Evolutionary conservation across 2,329 filamentous ascomycete genomes (phyloP).

Genomic region (Neocucurbitaria cava): DNA sequence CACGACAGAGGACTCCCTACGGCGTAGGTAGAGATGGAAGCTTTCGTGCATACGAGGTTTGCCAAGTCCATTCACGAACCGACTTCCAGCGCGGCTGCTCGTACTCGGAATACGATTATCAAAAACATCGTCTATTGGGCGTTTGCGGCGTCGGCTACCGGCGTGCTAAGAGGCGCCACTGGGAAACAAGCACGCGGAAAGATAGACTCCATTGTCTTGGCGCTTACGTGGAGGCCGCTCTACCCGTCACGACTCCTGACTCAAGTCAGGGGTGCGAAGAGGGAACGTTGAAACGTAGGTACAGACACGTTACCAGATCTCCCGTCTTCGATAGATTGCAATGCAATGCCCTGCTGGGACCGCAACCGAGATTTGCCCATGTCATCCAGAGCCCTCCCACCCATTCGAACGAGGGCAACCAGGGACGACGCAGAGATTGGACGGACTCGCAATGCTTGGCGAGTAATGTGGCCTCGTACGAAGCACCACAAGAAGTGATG

Average conservation of each 20-base stretch:
- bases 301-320: slow-evolving; percentile 1
- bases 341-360: background rate
- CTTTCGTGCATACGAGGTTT: background rate
- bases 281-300: slow-evolving; percentile 6
- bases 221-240: slow-evolving; percentile 20
- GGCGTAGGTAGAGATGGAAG: too few relatives aligned
- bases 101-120: slow-evolving; percentile 3
- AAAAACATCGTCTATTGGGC: background rate
- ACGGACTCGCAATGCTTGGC: background rate
- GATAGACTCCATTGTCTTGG: slow-evolving; percentile 11
- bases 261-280: slow-evolving; percentile 13
- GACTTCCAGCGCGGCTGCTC: background rate
- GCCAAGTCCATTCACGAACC: background rate
- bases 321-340: slow-evolving; percentile 3
- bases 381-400: background rate
- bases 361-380: background rate
- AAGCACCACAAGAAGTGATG: background rate
- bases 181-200: slow-evolving; percentile 16
- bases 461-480: background rate
- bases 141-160: slow-evolving; percentile 1
- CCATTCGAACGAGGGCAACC: background rate
- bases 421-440: background rate
- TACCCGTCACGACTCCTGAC: slow-evolving; percentile 13
- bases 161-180: slow-evolving; percentile 5
- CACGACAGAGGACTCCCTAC: too few relatives aligned